Evolutionary conservation across 164 flowering plant genomes (phyloP).

Genomic region (Protea cynaroides): DNA sequence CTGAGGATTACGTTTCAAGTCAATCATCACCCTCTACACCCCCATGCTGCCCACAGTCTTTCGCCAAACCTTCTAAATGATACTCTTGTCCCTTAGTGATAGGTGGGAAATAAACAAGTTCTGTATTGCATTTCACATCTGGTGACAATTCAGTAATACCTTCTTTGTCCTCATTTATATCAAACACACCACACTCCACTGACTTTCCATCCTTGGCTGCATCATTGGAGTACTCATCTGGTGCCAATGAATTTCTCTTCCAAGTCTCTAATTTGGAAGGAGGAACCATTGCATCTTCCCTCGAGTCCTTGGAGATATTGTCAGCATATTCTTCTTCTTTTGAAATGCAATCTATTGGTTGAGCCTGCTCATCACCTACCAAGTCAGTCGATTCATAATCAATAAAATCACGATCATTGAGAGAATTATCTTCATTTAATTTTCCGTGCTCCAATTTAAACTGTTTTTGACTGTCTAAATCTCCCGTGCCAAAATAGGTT

Average conservation of each 20-base stretch:
- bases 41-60: neutral
- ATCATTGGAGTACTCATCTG: neutral
- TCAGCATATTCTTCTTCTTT: neutral
- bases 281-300: constrained; percentile 1
- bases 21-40: constrained; percentile 9
- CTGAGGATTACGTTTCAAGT: constrained; percentile 5
- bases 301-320: neutral
- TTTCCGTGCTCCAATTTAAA: neutral
- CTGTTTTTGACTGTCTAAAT: neutral
- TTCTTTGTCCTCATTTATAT: neutral
- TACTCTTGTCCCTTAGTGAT: neutral
- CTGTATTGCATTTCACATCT: neutral
- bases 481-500: neutral
- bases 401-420: neutral
- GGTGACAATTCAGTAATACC: neutral
- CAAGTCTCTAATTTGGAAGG: neutral
- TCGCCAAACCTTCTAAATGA: neutral
- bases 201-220: neutral
- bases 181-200: neutral
- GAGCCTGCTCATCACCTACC: neutral
- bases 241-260: neutral
- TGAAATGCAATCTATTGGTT: neutral
- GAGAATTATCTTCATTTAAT: neutral
- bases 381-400: constrained; percentile 1
- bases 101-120: neutral